A percentile compares a stretch with the other conserved stretches of the same genome.
Evolutionary conservation across 768 basidiomycete genomes (phyloP).

Genomic region (Mycena metata): DNA sequence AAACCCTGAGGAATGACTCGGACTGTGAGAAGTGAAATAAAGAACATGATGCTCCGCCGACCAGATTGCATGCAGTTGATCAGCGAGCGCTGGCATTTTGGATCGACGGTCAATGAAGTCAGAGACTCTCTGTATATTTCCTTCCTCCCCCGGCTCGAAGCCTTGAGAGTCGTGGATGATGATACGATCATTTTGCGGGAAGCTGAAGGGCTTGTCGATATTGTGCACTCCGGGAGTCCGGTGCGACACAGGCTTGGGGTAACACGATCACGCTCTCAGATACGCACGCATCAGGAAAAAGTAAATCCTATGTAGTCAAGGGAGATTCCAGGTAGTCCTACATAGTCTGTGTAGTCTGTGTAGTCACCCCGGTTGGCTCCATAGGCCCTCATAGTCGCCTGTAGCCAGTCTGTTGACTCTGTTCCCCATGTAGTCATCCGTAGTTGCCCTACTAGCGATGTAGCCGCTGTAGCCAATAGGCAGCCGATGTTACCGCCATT

Average conservation of each 20-base stretch:
- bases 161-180: slow-evolving; percentile 23
- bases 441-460: no score
- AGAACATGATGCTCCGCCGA: neutral
- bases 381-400: slow-evolving; percentile 11
- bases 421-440: no score
- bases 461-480: no score
- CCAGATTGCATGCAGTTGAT: slow-evolving; percentile 17
- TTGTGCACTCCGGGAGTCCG: slow-evolving; percentile 16
- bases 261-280: no score
- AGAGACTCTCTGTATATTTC: slow-evolving; percentile 1
- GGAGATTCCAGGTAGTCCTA: no score
- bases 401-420: neutral
- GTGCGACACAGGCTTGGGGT: slow-evolving; percentile 11
- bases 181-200: slow-evolving; percentile 21
- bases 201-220: slow-evolving; percentile 1
- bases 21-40: slow-evolving; percentile 14
- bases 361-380: no score
- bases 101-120: slow-evolving; percentile 21
- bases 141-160: slow-evolving; percentile 19
- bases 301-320: no score
- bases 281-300: no score
- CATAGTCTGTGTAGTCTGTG: no score
- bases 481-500: no score
- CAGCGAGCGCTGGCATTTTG: slow-evolving; percentile 20
- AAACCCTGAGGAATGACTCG: slow-evolving; percentile 14